These are phyloP conservation scores for Sporisorium graminicola DNA, from an alignment of 1,284 basidiomycete species.

Conservation along the genomic window DNA sequence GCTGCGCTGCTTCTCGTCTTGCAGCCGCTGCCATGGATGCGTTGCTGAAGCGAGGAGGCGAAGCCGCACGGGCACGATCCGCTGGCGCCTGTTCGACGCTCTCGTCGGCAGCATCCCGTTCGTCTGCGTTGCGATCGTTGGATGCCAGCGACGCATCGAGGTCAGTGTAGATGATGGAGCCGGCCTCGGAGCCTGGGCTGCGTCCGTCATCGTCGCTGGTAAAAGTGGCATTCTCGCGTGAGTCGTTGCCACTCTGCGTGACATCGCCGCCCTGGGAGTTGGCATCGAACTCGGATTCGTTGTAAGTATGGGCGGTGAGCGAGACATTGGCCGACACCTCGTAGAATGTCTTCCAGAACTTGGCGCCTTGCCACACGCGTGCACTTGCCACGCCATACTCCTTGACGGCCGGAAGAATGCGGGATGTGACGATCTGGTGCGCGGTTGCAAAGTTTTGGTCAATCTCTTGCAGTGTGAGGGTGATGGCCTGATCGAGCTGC, in stretches of 20 bases:
- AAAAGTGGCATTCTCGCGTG: slow-evolving; percentile 35
- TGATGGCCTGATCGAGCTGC: slow-evolving; percentile 94
- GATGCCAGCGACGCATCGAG: slow-evolving; percentile 34
- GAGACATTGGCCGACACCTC: slow-evolving; percentile 88
- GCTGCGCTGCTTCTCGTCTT: slow-evolving; percentile 72
- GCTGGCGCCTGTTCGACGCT: slow-evolving; percentile 38
- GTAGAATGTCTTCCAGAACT: slow-evolving; percentile 97
- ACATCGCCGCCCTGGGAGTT: slow-evolving; percentile 46
- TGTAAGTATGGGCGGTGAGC: slow-evolving; percentile 71
- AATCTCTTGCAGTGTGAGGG: slow-evolving; percentile 82
- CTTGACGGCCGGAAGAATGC: slow-evolving; percentile 87
- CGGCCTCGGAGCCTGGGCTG: slow-evolving; percentile 37
- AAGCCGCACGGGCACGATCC: slow-evolving; percentile 77
- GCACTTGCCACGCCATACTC: slow-evolving; percentile 86
- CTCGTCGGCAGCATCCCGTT: slow-evolving; percentile 33
- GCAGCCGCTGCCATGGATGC: slow-evolving; percentile 75
- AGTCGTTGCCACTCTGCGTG: slow-evolving; percentile 34
- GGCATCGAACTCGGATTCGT: slow-evolving; percentile 42
- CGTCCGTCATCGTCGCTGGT: slow-evolving; percentile 31
- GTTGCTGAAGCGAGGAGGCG: slow-evolving; percentile 66
- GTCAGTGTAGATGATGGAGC: slow-evolving; percentile 41
- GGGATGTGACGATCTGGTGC: slow-evolving; percentile 84
- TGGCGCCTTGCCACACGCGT: slow-evolving; percentile 87
- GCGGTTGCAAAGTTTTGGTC: slow-evolving; percentile 93
- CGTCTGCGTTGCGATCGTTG: slow-evolving; percentile 7